These are phyloP conservation scores for Euphorbia schlechtendalii DNA, from an alignment of 441 rosid genomes.

Conservation along the genomic window DNA sequence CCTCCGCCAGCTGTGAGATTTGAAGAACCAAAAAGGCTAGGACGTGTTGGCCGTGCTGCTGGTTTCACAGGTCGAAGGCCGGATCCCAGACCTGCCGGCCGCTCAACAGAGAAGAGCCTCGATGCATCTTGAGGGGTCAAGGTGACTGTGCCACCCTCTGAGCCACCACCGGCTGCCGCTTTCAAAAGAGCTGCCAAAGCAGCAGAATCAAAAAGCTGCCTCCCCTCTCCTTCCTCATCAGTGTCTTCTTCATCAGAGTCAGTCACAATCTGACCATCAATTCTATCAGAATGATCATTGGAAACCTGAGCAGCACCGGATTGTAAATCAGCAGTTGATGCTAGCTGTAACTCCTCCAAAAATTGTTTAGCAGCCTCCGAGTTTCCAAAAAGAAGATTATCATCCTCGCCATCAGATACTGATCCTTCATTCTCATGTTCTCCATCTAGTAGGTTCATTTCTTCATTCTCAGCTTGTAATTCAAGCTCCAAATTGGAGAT, in stretches of 20 bases:
- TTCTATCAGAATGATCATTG: conserved; percentile 45
- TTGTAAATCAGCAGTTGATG: conserved; percentile 39
- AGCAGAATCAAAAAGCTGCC: conserved; percentile 82
- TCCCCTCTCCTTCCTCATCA: conserved; percentile 45
- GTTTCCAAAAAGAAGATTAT: conserved; percentile 54
- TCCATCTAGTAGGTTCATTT: conserved; percentile 23
- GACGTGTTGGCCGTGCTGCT: conserved; percentile 48
- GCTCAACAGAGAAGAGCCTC: conserved; percentile 82
- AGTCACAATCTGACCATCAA: conserved; percentile 70
- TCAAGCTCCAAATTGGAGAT: conserved; percentile 24
- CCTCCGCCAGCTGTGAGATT: conserved; percentile 32
- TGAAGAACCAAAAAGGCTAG: conserved; percentile 44
- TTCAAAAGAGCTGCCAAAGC: conserved; percentile 87
- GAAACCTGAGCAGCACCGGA: conserved; percentile 45
- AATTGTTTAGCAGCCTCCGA: conserved; percentile 73
- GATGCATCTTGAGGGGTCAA: conserved; percentile 81
- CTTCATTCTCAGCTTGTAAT: conserved; percentile 30
- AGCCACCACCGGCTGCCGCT: conserved; percentile 72
- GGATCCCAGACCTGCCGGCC: conserved; percentile 88
- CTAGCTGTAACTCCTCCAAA: conserved; percentile 70
- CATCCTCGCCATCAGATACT: conserved; percentile 52
- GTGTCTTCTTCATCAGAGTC: conserved; percentile 71
- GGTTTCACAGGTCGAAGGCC: conserved; percentile 61
- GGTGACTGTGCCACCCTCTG: conserved; percentile 52
- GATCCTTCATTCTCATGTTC: conserved; percentile 40